Evolutionary conservation across 352 stramenopile species (phyloP), one percentile per base, ranked within the genome.

Genomic region (Phytophthora megakarya): DNA sequence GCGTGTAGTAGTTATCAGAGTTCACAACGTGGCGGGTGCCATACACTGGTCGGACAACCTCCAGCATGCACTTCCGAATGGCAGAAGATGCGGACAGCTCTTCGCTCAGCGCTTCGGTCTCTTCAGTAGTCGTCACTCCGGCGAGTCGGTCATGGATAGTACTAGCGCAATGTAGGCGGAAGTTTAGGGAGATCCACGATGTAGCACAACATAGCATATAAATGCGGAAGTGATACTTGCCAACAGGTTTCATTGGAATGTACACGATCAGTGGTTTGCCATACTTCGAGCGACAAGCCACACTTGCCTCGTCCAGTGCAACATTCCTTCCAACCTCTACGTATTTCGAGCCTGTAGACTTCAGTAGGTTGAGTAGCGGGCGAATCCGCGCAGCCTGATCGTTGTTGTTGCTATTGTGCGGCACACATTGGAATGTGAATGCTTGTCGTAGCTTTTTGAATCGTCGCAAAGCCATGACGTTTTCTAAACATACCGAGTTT

Each of bases 1-100:
- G 73, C 1, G 65, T 78, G 58, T 75, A 78, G 46, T 61, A 78
- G 61, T 78, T 75, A 49, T 75, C 70, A 1, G 40, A 63, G 46
- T 75, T 75, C n/a, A 78, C 42, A 13, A 78, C 51, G 4, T 65
- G 50, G 13, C 46, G 49, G 1, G 56, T 55, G 32, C 35, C 16
- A 48, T 69, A 50, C 35, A 72, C 49, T 15, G 60, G 64, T 28
- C 33, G 45, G 26, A 52, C 56, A 4, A 77, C 47, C 33, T 77
- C 64, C 18, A 73, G 46, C 16, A 77, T 64, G 28, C 52, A 40
- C 39, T 55, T 7, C 16, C 33, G 33, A 15, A n/a, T 39, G 11
- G 11, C 9, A 39, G 33, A 39, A 13, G 33, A 39, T 11, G 7
- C 33, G 3, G 33, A 13, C 5, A 39, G 7, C 13, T 39, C 33